These are phyloP conservation scores for Nephelium lappaceum DNA, from an alignment of 345 rosid species.

Conservation along the genomic window DNA sequence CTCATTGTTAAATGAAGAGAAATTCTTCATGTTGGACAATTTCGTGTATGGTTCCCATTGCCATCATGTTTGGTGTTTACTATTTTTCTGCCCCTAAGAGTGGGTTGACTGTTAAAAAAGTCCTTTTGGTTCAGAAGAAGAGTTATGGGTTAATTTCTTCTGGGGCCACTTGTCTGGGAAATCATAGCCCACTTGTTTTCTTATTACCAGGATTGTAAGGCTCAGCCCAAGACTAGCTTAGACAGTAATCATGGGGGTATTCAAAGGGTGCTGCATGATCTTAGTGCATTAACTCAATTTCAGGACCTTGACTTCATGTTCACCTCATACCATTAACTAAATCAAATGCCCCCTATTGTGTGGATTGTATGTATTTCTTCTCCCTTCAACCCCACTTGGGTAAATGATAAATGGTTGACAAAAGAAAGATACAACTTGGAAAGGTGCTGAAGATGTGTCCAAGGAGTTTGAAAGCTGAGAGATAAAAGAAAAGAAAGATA, in stretches of 20 bases:
- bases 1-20: neutral
- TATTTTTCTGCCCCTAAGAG: neutral
- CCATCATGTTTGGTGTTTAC: neutral
- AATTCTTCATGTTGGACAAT: constrained; percentile 9
- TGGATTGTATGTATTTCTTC: neutral
- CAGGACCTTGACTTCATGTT: neutral
- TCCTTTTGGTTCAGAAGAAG: neutral
- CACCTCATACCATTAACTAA: neutral
- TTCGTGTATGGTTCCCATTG: neutral
- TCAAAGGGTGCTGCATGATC: neutral
- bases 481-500: neutral
- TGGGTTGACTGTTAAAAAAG: neutral
- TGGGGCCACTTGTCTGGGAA: neutral
- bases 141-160: neutral
- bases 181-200: neutral
- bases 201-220: neutral
- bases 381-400: neutral
- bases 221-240: neutral
- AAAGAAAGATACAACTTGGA: neutral
- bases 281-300: neutral
- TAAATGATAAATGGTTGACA: neutral
- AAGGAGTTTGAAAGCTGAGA: neutral
- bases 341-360: neutral
- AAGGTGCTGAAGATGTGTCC: no score
- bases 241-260: neutral